Percentiles rank a stretch among this genome's conserved stretches.
phyloP scores from a whole-genome alignment of 169 alveolate species.

The Cryptosporidium sp. region DNA sequence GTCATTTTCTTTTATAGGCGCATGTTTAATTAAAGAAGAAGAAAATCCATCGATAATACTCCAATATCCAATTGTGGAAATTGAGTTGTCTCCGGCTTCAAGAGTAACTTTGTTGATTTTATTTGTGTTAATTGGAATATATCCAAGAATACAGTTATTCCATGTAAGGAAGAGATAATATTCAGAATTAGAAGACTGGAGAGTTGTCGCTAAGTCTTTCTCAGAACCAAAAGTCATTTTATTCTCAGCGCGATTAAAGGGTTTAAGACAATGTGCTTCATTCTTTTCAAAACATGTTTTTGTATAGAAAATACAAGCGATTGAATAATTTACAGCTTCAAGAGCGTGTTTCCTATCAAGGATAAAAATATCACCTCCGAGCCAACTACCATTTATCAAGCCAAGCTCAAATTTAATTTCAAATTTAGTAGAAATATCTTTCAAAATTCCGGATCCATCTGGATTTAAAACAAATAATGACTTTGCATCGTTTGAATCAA shows the following conservation, averaged over 20 bases:
- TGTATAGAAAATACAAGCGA: not conserved
- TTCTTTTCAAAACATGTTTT: conserved; percentile 6
- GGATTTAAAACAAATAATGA: not conserved
- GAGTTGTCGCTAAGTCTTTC: not conserved
- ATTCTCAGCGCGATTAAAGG: not conserved
- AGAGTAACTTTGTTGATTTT: not conserved
- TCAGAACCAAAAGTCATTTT: not conserved
- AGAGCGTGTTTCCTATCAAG: not conserved
- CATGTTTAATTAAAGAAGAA: not conserved
- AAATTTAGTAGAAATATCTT: not conserved
- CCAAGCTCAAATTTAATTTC: conserved; percentile 1
- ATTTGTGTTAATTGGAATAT: conserved; percentile 1
- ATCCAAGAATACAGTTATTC: conserved; percentile 8
- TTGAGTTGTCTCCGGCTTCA: not conserved
- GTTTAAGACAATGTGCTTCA: no score
- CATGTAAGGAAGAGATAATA: conserved; percentile 5
- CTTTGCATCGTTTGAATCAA: not conserved
- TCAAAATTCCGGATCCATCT: conserved; percentile 5
- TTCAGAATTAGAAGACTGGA: not conserved
- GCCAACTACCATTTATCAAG: conserved; percentile 15
- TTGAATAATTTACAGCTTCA: not conserved
- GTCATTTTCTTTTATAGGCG: not conserved
- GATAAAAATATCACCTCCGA: conserved; percentile 19
- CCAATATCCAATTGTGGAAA: conserved; percentile 8
- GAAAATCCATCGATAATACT: conserved; percentile 13